Evolutionary conservation across 805 yeast species (phyloP).

Genomic region (Yarrowia alimentaria): DNA sequence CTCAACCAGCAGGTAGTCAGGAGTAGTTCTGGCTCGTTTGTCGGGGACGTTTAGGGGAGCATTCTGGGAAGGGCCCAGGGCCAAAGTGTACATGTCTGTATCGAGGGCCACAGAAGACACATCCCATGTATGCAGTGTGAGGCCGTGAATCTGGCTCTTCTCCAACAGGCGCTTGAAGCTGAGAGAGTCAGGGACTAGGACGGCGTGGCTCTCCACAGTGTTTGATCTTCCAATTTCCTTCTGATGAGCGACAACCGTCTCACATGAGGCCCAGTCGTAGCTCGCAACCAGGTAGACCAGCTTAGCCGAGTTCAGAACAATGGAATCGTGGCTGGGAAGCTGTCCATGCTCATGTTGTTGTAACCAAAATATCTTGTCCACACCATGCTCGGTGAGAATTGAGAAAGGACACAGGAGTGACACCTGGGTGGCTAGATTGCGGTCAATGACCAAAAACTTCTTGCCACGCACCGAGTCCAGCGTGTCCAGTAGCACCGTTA

Average conservation of each 20-base stretch:
- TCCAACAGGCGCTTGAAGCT: too few species aligned
- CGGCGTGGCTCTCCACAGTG: conserved; percentile 17
- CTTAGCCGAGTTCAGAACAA: not conserved
- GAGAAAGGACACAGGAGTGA: conserved; percentile 58
- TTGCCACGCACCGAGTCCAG: conserved; percentile 29
- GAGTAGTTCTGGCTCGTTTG: too few species aligned
- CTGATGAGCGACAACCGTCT: not conserved
- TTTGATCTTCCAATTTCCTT: too few species aligned
- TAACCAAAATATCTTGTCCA: conserved; percentile 52
- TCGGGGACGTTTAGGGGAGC: not conserved
- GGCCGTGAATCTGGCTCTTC: too few species aligned
- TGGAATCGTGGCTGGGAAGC: conserved; percentile 1
- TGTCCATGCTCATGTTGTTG: conserved; percentile 32
- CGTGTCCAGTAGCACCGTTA: not conserved
- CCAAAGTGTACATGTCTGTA: conserved; percentile 1
- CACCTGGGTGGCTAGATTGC: conserved; percentile 48
- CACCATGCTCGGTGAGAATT: conserved; percentile 50
- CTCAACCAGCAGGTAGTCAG: conserved; percentile 9
- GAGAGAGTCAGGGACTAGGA: not conserved
- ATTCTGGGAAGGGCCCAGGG: not conserved
- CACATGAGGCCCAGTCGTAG: conserved; percentile 3
- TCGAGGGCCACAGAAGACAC: conserved; percentile 8
- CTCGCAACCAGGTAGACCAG: conserved; percentile 4
- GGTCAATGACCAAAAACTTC: conserved; percentile 47
- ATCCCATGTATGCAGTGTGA: conserved; percentile 22